These are phyloP conservation scores for Rhynchosporium agropyri DNA, from an alignment of 2,329 filamentous ascomycete genomes.

Conservation along the genomic window DNA sequence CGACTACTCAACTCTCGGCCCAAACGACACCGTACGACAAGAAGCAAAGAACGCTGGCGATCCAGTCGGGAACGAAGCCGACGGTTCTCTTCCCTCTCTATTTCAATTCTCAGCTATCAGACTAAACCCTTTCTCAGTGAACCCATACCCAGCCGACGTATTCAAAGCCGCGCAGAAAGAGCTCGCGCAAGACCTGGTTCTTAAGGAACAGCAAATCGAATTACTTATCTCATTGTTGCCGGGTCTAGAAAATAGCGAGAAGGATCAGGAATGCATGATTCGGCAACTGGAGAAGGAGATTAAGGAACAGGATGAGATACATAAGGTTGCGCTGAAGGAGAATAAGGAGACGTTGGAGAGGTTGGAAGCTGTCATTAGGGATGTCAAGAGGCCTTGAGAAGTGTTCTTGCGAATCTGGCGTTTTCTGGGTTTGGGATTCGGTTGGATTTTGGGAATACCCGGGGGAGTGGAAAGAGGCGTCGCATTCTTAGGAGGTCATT, in stretches of 20 bases:
- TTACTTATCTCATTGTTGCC: conserved; percentile 73
- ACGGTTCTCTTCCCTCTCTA: conserved; percentile 22
- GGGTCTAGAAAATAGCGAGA: conserved; percentile 76
- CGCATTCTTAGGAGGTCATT: background rate
- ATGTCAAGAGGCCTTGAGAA: conserved; percentile 59
- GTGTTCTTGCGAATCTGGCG: background rate
- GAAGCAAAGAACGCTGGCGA: conserved; percentile 47
- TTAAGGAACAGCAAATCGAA: conserved; percentile 84
- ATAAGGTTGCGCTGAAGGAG: conserved; percentile 65
- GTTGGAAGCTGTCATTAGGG: conserved; percentile 63
- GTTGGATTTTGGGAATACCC: conserved; percentile 32
- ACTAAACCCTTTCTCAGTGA: conserved; percentile 49
- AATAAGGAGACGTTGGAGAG: conserved; percentile 62
- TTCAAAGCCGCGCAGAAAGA: conserved; percentile 71
- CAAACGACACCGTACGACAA: conserved; percentile 61
- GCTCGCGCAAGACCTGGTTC: conserved; percentile 73
- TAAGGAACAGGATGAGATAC: conserved; percentile 62
- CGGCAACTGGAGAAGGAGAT: conserved; percentile 67
- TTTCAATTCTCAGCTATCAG: background rate
- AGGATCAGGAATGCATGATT: conserved; percentile 71
- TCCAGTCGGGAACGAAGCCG: conserved; percentile 28
- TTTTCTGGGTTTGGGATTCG: background rate
- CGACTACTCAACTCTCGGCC: conserved; percentile 61
- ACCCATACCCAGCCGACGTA: conserved; percentile 62
- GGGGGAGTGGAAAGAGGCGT: conserved; percentile 12